A percentile compares a stretch with the other conserved stretches of the same genome.
Conservation (phyloP, 352 stramenopile genomes). For the Phytophthora tentaculata region DNA sequence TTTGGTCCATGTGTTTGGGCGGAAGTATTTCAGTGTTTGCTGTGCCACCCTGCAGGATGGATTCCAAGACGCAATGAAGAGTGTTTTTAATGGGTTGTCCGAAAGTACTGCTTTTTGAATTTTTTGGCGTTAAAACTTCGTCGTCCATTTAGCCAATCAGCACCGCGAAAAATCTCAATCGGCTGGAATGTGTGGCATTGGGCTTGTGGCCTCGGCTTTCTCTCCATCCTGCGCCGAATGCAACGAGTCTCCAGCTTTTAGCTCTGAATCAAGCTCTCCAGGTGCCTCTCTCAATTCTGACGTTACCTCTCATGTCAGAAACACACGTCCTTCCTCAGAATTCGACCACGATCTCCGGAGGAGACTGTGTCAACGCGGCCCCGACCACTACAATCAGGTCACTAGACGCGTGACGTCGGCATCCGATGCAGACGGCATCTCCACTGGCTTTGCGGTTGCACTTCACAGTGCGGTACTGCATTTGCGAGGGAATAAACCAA, state of each 20-base stretch:
- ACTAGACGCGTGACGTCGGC: conserved; percentile 17
- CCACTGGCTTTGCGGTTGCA: conserved; percentile 39
- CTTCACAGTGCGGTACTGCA: conserved; percentile 91
- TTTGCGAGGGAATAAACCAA: conserved; percentile 77
- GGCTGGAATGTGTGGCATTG: conserved; percentile 39
- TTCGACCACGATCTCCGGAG: conserved; percentile 32
- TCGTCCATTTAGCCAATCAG: neutral
- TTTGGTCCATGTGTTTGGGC: too few species aligned
- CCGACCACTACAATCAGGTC: conserved; percentile 28
- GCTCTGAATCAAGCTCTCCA: neutral
- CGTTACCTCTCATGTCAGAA: neutral
- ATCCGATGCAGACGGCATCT: neutral
- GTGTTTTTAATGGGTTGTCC: too few species aligned
- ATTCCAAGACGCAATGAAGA: too few species aligned
- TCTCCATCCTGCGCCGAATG: neutral
- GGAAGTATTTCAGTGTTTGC: too few species aligned
- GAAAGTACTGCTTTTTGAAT: too few species aligned
- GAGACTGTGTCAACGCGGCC: conserved; percentile 42
- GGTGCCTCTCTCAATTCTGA: neutral
- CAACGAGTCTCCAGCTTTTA: neutral
- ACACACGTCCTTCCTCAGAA: conserved; percentile 1
- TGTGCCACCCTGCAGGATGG: too few species aligned
- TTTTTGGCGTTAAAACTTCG: too few species aligned
- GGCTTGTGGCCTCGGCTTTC: conserved; percentile 23
- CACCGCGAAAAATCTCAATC: neutral